These are phyloP conservation scores for Melastoma malabathricum DNA, from an alignment of 345 rosid species.

Conservation along the genomic window DNA sequence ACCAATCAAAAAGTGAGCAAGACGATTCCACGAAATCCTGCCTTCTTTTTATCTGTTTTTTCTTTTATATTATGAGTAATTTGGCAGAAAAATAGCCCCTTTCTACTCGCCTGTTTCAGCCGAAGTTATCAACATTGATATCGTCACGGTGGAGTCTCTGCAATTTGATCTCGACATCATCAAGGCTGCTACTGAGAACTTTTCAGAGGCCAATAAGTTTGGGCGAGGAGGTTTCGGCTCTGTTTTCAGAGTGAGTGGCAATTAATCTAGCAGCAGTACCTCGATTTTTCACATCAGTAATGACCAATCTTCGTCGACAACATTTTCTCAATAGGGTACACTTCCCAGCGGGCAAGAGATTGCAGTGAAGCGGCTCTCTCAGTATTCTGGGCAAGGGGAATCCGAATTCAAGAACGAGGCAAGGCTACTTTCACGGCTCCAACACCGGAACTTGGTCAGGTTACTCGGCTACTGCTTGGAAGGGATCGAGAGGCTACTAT, in stretches of 20 bases:
- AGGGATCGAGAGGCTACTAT: constrained; percentile 48
- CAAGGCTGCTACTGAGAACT: constrained; percentile 17
- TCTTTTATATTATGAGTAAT: no score
- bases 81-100: no score
- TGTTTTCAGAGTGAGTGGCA: constrained; percentile 8
- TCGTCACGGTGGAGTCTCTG: no score
- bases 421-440: constrained; percentile 39
- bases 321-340: constrained; percentile 29
- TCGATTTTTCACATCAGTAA: not conserved
- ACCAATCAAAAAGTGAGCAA: no score
- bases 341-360: constrained; percentile 52
- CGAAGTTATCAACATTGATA: no score
- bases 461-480: constrained; percentile 51
- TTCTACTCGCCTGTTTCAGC: no score
- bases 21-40: no score
- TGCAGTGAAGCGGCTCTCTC: constrained; percentile 52
- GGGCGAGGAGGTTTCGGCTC: constrained; percentile 16
- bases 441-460: constrained; percentile 63
- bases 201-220: constrained; percentile 13
- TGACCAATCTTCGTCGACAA: not conserved
- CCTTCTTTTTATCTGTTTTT: no score
- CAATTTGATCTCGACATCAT: constrained; percentile 7
- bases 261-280: not conserved
- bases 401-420: constrained; percentile 58
- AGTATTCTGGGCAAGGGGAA: constrained; percentile 41